Percentiles rank a stretch among this genome's conserved stretches.
phyloP scores from a whole-genome alignment of 1,284 basidiomycete species.

The Schizopora paradoxa region DNA sequence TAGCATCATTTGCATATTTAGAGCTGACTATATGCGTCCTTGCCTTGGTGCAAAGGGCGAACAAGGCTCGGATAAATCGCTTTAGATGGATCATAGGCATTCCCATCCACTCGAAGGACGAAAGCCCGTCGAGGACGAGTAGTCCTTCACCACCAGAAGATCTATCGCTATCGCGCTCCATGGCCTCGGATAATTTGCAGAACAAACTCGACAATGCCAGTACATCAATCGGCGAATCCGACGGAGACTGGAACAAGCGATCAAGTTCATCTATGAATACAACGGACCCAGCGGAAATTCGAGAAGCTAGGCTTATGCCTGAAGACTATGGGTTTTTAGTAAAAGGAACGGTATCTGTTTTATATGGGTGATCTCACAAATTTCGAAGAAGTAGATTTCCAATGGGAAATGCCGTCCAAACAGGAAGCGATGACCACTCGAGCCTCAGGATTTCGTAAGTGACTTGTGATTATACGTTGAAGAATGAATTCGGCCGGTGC shows the following conservation, averaged over 20 bases:
- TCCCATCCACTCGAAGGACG: conserved; percentile 64
- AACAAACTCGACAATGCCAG: too few relatives aligned
- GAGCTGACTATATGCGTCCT: conserved; percentile 5
- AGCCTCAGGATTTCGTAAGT: conserved; percentile 43
- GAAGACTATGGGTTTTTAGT: conserved; percentile 34
- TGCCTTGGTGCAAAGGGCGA: conserved; percentile 51
- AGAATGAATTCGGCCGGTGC: conserved; percentile 66
- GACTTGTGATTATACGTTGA: conserved; percentile 42
- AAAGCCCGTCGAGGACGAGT: conserved; percentile 62
- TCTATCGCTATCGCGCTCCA: background rate
- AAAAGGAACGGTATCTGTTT: background rate
- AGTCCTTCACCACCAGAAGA: conserved; percentile 26
- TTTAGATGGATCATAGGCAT: conserved; percentile 41
- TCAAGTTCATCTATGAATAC: conserved; percentile 45
- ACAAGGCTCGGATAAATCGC: conserved; percentile 54
- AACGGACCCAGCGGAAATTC: conserved; percentile 39
- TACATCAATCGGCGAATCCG: conserved; percentile 5
- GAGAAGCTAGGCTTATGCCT: conserved; percentile 41
- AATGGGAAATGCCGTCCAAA: conserved; percentile 49
- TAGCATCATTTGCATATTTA: background rate
- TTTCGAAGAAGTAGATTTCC: conserved; percentile 58
- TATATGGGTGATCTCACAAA: conserved; percentile 34
- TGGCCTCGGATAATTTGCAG: background rate
- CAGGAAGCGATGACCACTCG: conserved; percentile 50
- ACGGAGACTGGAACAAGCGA: conserved; percentile 18